Evolutionary conservation across 495 filamentous ascomycete genomes (phyloP).

Genomic region (Aspergillus egyptiacus): DNA sequence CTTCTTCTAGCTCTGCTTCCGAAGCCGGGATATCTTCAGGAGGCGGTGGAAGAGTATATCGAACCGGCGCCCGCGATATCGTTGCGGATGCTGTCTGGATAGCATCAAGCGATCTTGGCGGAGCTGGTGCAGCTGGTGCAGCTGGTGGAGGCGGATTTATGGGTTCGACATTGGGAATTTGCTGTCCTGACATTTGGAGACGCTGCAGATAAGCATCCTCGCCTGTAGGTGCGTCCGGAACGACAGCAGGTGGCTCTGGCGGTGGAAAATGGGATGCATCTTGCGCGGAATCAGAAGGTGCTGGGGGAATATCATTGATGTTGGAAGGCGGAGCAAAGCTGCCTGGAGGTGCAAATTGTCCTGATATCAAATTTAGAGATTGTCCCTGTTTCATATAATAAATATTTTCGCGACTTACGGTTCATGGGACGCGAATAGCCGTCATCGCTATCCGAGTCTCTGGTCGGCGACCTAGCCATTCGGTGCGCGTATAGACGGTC

Average conservation of each 20-base stretch:
- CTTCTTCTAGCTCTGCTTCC: slow-evolving; percentile 50
- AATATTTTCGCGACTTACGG: slow-evolving; percentile 43
- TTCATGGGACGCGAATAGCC: slow-evolving; percentile 43
- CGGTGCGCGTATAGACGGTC: slow-evolving; percentile 73
- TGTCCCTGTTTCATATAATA: background rate
- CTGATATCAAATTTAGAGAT: slow-evolving; percentile 30
- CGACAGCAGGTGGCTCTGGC: slow-evolving; percentile 34
- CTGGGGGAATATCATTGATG: slow-evolving; percentile 35
- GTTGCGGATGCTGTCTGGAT: slow-evolving; percentile 44
- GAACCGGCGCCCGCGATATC: slow-evolving; percentile 83
- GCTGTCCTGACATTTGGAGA: slow-evolving; percentile 40
- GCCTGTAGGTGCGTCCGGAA: slow-evolving; percentile 50
- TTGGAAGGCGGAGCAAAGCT: slow-evolving; percentile 69
- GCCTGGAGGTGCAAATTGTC: slow-evolving; percentile 65
- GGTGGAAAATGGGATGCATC: slow-evolving; percentile 44
- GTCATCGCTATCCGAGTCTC: slow-evolving; percentile 54
- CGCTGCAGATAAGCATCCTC: slow-evolving; percentile 65
- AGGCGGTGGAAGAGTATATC: slow-evolving; percentile 63
- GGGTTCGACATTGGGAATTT: slow-evolving; percentile 23
- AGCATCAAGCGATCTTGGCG: slow-evolving; percentile 26
- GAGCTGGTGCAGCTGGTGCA: no score
- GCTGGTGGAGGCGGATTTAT: slow-evolving; percentile 33
- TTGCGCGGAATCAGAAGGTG: slow-evolving; percentile 33
- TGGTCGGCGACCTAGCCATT: slow-evolving; percentile 44
- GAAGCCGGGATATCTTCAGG: slow-evolving; percentile 51